A percentile compares a stretch with the other conserved stretches of the same genome.
phyloP scores from a whole-genome alignment of 768 basidiomycete species.

The Suillus bovinus region DNA sequence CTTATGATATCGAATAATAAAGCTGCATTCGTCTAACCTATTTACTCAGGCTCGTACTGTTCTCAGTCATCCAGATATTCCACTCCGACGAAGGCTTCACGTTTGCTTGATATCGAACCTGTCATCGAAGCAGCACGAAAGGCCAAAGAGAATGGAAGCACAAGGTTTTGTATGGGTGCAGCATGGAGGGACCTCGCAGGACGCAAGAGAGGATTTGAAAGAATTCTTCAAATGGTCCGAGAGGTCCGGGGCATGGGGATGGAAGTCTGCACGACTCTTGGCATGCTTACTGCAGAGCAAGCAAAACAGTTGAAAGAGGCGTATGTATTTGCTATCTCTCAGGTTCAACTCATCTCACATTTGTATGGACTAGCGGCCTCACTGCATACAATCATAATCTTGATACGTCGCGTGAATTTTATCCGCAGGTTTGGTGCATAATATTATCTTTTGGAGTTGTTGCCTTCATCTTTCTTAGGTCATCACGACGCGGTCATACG shows the following conservation, averaged over 20 bases:
- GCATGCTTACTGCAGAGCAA: constrained; percentile 95
- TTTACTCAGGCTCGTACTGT: constrained; percentile 82
- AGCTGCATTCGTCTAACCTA: constrained; percentile 6
- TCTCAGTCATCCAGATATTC: constrained; percentile 95
- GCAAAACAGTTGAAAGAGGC: constrained; percentile 91
- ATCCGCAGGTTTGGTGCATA: constrained; percentile 68
- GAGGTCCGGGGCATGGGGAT: constrained; percentile 94
- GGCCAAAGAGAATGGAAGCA: constrained; percentile 96
- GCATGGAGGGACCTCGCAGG: constrained; percentile 96
- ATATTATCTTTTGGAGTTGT: constrained; percentile 2
- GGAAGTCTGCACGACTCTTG: constrained; percentile 99
- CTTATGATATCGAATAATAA: constrained; percentile 8
- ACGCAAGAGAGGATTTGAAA: constrained; percentile 90
- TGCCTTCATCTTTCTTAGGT: constrained; percentile 52
- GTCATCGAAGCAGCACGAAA: constrained; percentile 90
- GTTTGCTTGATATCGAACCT: constrained; percentile 85
- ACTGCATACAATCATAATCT: constrained; percentile 99
- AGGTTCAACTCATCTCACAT: constrained; percentile 14
- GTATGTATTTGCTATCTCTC: constrained; percentile 43
- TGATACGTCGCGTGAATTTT: constrained; percentile 96
- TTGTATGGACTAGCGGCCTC: constrained; percentile 57
- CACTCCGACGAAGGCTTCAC: constrained; percentile 86
- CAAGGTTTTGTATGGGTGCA: constrained; percentile 98
- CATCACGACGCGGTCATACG: constrained; percentile 92
- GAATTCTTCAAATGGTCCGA: constrained; percentile 89